These are phyloP conservation scores for Cladosporium velox DNA, from an alignment of 2,329 filamentous ascomycete species.

Conservation along the genomic window DNA sequence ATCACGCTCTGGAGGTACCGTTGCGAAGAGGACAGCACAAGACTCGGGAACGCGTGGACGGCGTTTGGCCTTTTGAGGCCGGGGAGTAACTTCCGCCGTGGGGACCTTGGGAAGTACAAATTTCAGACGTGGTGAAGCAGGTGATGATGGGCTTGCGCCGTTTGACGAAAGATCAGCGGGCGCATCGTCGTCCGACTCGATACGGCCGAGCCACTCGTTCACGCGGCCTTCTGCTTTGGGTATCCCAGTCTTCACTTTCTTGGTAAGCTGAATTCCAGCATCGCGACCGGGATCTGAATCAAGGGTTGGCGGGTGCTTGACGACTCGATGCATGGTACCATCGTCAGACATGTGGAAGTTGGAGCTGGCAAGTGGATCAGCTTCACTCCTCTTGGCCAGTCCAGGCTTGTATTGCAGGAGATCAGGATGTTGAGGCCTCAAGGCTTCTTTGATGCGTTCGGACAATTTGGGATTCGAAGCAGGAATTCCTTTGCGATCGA, in stretches of 20 bases:
- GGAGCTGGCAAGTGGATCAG: neutral
- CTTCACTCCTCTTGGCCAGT: neutral
- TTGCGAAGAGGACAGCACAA: neutral
- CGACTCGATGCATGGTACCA: neutral
- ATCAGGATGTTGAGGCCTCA: neutral
- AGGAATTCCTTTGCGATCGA: neutral
- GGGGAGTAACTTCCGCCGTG: neutral
- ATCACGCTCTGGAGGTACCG: neutral
- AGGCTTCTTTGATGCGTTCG: neutral
- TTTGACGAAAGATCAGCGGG: neutral
- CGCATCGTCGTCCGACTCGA: neutral
- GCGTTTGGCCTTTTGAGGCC: neutral
- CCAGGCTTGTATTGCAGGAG: neutral
- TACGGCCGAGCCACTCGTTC: neutral
- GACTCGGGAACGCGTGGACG: neutral
- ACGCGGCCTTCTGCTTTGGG: neutral
- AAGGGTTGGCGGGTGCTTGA: neutral
- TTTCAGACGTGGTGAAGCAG: neutral
- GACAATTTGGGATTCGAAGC: neutral
- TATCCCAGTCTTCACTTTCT: neutral
- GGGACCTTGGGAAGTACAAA: neutral
- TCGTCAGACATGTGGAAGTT: neutral
- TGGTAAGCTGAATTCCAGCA: neutral
- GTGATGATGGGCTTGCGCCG: neutral
- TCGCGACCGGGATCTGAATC: neutral